Evolutionary conservation across 73 alveolate species (phyloP).

Genomic region (Breviolum minutum): DNA sequence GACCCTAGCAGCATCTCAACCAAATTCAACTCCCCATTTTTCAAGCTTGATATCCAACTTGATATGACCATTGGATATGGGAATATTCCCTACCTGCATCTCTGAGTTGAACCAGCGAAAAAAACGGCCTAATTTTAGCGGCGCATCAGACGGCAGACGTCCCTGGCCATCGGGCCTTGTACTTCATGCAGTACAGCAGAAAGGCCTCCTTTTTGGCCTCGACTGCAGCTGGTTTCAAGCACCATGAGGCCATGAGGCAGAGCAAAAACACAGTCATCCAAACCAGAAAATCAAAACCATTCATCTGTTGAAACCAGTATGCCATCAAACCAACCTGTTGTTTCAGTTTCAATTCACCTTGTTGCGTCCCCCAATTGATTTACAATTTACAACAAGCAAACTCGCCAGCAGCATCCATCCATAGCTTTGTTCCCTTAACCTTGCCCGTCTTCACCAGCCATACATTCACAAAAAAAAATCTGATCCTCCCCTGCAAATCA

Average conservation of each 20-base stretch:
- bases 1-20: too few species aligned
- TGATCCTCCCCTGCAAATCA: too few species aligned
- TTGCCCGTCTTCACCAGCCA: too few species aligned
- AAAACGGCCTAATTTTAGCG: neutral
- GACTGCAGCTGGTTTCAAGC: neutral
- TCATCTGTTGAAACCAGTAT: neutral
- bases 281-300: neutral
- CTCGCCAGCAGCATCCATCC: too few species aligned
- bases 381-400: too few species aligned
- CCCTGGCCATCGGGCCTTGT: constrained; percentile 41
- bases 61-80: too few species aligned
- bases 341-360: neutral
- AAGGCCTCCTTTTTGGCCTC: constrained; percentile 62
- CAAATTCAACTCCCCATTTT: too few species aligned
- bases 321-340: neutral
- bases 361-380: neutral
- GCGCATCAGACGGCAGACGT: neutral
- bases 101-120: too few species aligned
- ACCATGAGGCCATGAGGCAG: neutral
- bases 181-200: constrained; percentile 91
- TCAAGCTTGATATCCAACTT: too few species aligned
- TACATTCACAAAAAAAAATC: too few species aligned
- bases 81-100: too few species aligned
- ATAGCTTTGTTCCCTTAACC: too few species aligned
- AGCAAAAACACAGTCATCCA: neutral